Conservation (phyloP, 768 basidiomycete genomes). For the Mycena venus region DNA sequence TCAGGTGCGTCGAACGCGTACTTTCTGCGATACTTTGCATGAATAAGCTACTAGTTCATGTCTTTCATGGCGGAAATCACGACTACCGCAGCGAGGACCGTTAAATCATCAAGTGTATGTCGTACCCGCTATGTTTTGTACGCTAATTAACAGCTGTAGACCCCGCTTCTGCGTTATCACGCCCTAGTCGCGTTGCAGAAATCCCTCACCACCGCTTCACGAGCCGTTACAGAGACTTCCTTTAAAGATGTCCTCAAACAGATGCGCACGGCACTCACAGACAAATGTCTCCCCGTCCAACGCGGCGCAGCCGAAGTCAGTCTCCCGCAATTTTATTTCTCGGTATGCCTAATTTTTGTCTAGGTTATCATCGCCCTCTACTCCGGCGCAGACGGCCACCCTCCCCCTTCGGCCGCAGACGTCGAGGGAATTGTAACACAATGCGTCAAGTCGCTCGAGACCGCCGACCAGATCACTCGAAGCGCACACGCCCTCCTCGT, state of each 20-base stretch:
- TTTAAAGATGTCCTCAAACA: slow-evolving; percentile 89
- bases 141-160: slow-evolving; percentile 55
- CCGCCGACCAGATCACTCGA: slow-evolving; percentile 37
- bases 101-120: slow-evolving; percentile 81
- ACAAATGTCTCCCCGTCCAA: slow-evolving; percentile 89
- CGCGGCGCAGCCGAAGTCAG: slow-evolving; percentile 84
- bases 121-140: not conserved
- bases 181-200: slow-evolving; percentile 85
- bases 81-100: slow-evolving; percentile 72
- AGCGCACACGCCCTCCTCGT: slow-evolving; percentile 78
- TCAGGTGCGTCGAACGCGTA: slow-evolving; percentile 69
- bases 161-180: slow-evolving; percentile 85
- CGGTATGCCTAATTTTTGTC: slow-evolving; percentile 34
- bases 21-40: not conserved
- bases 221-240: slow-evolving; percentile 84
- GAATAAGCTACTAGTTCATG: slow-evolving; percentile 77
- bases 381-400: slow-evolving; percentile 64
- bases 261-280: slow-evolving; percentile 78
- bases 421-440: slow-evolving; percentile 80
- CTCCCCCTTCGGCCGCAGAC: slow-evolving; percentile 70
- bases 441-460: slow-evolving; percentile 82
- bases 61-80: slow-evolving; percentile 93
- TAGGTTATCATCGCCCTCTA: slow-evolving; percentile 69
- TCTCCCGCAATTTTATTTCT: not conserved
- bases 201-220: slow-evolving; percentile 82